Percentiles rank a stretch among this genome's conserved stretches.
These are phyloP conservation scores for Conoideocrella luteorostrata DNA, from an alignment of 2,329 filamentous ascomycete genomes.

Conservation along the genomic window DNA sequence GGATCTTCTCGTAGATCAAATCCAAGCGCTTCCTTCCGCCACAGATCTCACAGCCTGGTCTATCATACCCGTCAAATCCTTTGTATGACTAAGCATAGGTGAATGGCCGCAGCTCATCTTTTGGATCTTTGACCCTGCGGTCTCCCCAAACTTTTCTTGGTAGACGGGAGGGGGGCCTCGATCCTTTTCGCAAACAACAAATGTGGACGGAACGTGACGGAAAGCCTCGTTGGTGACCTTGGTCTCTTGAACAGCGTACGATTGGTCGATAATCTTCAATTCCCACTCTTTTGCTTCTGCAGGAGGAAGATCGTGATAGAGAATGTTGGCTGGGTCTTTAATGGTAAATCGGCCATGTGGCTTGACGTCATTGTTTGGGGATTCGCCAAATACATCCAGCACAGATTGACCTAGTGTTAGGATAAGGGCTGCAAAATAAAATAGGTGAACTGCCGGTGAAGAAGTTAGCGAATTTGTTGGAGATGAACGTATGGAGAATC, in stretches of 20 bases:
- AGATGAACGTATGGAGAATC: too few species aligned
- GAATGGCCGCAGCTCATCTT: slow-evolving; percentile 4
- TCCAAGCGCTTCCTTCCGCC: too few species aligned
- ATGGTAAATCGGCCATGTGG: slow-evolving; percentile 3
- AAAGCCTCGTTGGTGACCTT: neutral
- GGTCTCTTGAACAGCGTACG: slow-evolving; percentile 1
- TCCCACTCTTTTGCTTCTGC: slow-evolving; percentile 4
- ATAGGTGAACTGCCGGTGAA: too few species aligned
- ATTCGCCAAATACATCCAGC: slow-evolving; percentile 1
- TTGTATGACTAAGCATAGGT: slow-evolving; percentile 1
- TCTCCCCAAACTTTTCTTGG: slow-evolving; percentile 3
- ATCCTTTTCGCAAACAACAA: slow-evolving; percentile 3
- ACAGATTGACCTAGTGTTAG: slow-evolving; percentile 4
- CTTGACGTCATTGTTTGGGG: neutral
- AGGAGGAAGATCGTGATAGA: slow-evolving; percentile 3
- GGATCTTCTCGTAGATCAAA: too few species aligned
- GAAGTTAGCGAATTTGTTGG: too few species aligned
- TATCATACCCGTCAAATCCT: neutral
- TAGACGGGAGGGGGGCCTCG: neutral
- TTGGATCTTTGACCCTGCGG: neutral
- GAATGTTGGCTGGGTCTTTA: slow-evolving; percentile 2
- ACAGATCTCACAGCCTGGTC: neutral
- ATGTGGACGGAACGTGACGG: neutral
- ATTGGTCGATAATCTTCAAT: slow-evolving; percentile 3
- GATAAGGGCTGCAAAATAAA: slow-evolving; percentile 5